Evolutionary conservation across 1,284 basidiomycete species (phyloP), one percentile per base, ranked within the genome.

Genomic region (Melanopsichium pennsylvanicum): DNA sequence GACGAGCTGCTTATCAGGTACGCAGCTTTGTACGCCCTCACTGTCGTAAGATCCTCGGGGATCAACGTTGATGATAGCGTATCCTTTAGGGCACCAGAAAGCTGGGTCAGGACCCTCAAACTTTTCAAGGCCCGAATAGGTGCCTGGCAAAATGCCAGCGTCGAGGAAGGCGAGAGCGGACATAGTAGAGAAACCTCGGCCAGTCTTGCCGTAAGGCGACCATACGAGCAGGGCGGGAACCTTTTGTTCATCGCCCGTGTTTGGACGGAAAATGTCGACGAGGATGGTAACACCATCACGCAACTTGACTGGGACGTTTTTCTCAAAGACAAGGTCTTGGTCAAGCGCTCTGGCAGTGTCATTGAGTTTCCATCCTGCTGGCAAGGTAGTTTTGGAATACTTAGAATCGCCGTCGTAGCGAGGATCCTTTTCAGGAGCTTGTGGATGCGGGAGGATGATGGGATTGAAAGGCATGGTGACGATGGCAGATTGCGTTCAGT

Each of bases 91-190:
- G 19, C 56, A 51, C 61, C 62, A 76, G 22, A 60, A 49, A 12
- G 75, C 75, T 16, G 77, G 75, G 19, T 84, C 82, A 39, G 74
- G 26, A 26, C 68, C 59, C 21, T 79, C 73, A 26, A 70, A 75
- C 35, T 75, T 72, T 34, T 77, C 59, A 32, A 66, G 59, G 7
- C 76, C 76, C 18, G 56, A 54, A 16, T 70, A 21, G 34, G 48
- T 26, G 51, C 57, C 34, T 48, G 62, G 46, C 26, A 56, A 32
- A 33, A 63, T 46, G 38, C 66, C 59, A 10, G 54, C 45, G 27
- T 38, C 44, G n/a, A n/a, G n/a, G 25, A 54, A 45, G 1, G 45
- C 37, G 61, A 59, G 54, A 37, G 31, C 22, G 31, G 26, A 29
- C 32, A 42, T 35, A 21, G 48, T 41, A 21, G 48, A 11, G 32